Percentiles rank a stretch among this genome's conserved stretches.
Evolutionary conservation across 768 basidiomycete species (phyloP).

Genomic region (Hortiboletus flavorubellus): DNA sequence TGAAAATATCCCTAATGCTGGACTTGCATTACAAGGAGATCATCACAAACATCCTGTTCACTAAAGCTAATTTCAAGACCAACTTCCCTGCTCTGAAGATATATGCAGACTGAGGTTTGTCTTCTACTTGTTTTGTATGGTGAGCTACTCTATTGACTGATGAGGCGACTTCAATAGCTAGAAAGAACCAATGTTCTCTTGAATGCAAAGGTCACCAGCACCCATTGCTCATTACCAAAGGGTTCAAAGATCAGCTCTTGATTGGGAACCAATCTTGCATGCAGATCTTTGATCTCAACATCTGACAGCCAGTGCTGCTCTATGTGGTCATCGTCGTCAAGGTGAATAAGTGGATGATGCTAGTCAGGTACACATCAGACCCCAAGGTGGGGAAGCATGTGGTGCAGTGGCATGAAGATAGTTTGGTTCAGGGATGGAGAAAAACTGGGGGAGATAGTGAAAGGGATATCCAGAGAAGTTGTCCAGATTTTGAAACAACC

Average conservation of each 20-base stretch:
- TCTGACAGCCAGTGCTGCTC: constrained; percentile 70
- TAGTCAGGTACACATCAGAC: constrained; percentile 91
- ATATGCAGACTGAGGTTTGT: too few relatives aligned
- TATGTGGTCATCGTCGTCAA: constrained; percentile 65
- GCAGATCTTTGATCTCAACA: constrained; percentile 91
- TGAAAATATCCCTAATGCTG: too few relatives aligned
- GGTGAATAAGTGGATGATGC: constrained; percentile 88
- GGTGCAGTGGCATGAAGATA: constrained; percentile 71
- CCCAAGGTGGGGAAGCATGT: constrained; percentile 74
- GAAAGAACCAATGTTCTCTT: constrained; percentile 94
- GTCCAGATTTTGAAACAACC: constrained; percentile 78
- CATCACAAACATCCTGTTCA: too few relatives aligned
- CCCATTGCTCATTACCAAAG: constrained; percentile 86
- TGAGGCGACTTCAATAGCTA: too few relatives aligned
- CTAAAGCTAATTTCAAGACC: too few relatives aligned
- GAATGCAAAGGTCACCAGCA: constrained; percentile 94
- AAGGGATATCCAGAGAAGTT: constrained; percentile 84
- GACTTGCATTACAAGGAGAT: too few relatives aligned
- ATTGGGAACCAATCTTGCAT: constrained; percentile 96
- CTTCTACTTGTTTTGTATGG: too few relatives aligned
- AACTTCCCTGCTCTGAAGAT: too few relatives aligned
- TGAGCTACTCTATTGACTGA: too few relatives aligned
- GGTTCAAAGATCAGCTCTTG: constrained; percentile 86
- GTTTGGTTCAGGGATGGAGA: constrained; percentile 67
- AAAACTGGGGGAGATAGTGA: constrained; percentile 75